Conservation (phyloP, 257 asterid genomes). For the Ophiorrhiza pumila region DNA sequence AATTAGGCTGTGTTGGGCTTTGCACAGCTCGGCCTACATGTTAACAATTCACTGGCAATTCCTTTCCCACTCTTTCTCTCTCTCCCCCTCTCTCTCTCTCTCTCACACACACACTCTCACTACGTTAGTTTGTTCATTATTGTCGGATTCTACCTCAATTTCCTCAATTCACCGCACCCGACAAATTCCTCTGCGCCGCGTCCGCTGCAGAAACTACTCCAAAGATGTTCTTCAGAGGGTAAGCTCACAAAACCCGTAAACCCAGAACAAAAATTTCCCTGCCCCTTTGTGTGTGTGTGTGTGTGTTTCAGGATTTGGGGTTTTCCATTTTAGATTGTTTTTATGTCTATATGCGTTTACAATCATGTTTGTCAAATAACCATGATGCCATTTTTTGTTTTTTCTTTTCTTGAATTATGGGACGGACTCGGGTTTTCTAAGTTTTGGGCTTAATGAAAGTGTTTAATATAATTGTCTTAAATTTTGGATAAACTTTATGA, state of each 20-base stretch:
- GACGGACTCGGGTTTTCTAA: neutral
- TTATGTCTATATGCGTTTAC: neutral
- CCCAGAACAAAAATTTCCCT: neutral
- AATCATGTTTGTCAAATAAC: neutral
- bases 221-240: conserved; percentile 38
- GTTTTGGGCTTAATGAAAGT: neutral
- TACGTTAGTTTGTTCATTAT: no score
- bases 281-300: neutral
- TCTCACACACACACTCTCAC: no score
- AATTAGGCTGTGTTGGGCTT: no score
- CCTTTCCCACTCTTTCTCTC: no score
- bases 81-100: no score
- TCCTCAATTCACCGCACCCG: neutral
- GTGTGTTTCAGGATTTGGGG: neutral
- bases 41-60: no score
- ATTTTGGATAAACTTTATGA: neutral
- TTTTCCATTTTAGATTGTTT: neutral
- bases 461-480: neutral
- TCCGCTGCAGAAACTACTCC: neutral
- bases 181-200: neutral
- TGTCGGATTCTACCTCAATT: neutral
- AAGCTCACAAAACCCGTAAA: conserved; percentile 5
- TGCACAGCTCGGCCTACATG: no score
- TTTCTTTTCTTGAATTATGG: neutral
- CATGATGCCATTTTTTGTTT: neutral